Evolutionary conservation across 1,284 basidiomycete genomes (phyloP).

Genomic region (Gymnopus androsaceus): DNA sequence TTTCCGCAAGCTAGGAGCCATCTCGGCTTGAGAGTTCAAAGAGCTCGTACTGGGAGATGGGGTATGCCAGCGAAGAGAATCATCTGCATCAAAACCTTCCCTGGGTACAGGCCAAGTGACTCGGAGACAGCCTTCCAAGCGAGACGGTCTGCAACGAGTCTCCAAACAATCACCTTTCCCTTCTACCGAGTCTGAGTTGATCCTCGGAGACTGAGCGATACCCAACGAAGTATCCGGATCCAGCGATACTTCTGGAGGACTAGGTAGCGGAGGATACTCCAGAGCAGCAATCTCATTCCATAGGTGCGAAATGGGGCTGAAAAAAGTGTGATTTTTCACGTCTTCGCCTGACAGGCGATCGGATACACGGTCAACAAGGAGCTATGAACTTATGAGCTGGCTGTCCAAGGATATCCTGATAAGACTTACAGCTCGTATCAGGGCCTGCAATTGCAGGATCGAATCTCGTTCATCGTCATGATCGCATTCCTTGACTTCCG

Average conservation of each 20-base stretch:
- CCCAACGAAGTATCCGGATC: conserved; percentile 19
- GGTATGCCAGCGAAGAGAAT: background rate
- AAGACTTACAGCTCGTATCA: conserved; percentile 22
- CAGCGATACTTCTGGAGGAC: conserved; percentile 21
- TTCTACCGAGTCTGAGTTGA: background rate
- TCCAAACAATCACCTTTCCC: too few species aligned
- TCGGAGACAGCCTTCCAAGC: background rate
- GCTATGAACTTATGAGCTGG: conserved; percentile 20
- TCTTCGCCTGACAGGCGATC: conserved; percentile 29
- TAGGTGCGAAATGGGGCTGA: conserved; percentile 25
- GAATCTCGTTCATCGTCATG: conserved; percentile 14
- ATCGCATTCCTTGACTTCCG: conserved; percentile 1
- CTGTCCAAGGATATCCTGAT: background rate
- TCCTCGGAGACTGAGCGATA: conserved; percentile 8
- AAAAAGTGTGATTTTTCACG: conserved; percentile 30
- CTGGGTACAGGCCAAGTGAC: conserved; percentile 1
- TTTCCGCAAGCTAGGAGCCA: background rate
- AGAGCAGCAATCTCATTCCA: conserved; percentile 35
- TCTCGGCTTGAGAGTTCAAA: background rate
- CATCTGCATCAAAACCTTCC: background rate
- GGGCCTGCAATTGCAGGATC: conserved; percentile 21
- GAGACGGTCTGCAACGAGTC: too few species aligned
- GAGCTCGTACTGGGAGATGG: background rate
- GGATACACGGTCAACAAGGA: conserved; percentile 28
- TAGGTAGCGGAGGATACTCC: conserved; percentile 31